Base-by-base conservation (phyloP, 106 monocot genomes). In the Narthecium ossifragum region DNA sequence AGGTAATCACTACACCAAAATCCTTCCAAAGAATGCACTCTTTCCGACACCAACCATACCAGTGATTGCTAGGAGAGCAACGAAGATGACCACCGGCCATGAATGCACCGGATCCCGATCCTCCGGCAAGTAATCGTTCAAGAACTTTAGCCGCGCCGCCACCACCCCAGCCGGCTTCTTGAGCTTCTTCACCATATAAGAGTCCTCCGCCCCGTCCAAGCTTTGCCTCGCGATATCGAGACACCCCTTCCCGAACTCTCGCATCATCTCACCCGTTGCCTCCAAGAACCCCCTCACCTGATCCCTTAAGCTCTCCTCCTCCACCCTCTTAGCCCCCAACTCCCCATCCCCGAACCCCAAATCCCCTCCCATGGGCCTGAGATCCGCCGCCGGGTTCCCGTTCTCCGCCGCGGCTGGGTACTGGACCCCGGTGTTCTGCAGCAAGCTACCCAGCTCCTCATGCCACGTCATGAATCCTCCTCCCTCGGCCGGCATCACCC, bases 71-170 rank as follows among this genome's bases (percentile, higher is more conserved):
- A 90, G 27, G 12, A 96, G 73, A 12, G 74, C 60, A 7, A 96
- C 94, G 26, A 74, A 70, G 40, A 86, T 76, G 50, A 96, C 73
- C 45, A 96, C 80, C 17, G 68, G 51, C 94, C 94, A 96, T 0
- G 83, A 68, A 23, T 86, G 83, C 14, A 45, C 64, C 7, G 90
- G 94, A 72, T 96, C 90, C 31, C 83, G 77, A 66, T 96, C 94
- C 80, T 96, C 94, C 22, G 94, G 94, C 78, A 96, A 68, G 76
- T 75, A 96, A 61, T 90, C 94, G 54, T 96, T 96, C 80, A 86
- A 66, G 59, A 96, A 96, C 45, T 57, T 66, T 38, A 96, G 57
- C 40, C 63, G 72, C 26, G 57, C 57, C 4, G 77, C 66, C 38
- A 64, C 75, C n/a, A 37, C 73, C 20, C 38, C 60, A 45, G 56